Evolutionary conservation across 805 yeast genomes (phyloP), one percentile per base, ranked within the genome.

Genomic region (Geotrichum ghanense): DNA sequence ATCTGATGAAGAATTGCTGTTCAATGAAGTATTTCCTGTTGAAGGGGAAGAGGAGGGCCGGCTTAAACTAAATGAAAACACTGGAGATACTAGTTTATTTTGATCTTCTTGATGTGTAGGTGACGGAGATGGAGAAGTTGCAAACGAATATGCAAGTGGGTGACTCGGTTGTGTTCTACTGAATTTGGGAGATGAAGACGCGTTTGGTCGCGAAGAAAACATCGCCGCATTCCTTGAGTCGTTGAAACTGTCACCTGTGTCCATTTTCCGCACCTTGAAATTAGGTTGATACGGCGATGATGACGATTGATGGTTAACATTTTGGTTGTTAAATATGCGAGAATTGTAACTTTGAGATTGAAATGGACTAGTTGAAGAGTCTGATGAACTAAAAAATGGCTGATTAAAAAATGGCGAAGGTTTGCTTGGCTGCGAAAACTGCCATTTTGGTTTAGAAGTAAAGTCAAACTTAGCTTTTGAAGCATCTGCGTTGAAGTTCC

Each of bases 241-340:
- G 37, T 50, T 42, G 27, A 53, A 47, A 42, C 50, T 50, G 27
- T 56, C 59, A 2, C 51, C 46, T 22, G 58, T 53, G 43, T 48
- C 48, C 10, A 57, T 55, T 35, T 54, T 53, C n/a, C 58, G 51
- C n/a, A 56, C 40, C 26, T 54, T 55, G 42, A n/a, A 42, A 41
- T 5, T 41, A 31, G 23, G 47, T 20, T 6, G 44, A 27, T 45
- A 43, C 16, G 20, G 43, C 26, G 45, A 45, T 20, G 22, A 12
- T n/a, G 21, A n/a, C 23, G 45, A 10, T 14, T 9, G n/a, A 46
- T 9, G 48, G 42, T 4, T 45, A 46, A 14, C 40, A 41, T 17
- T 45, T 12, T 26, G 34, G 21, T n/a, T 10, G 25, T 20, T 20
- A 17, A 10, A 20, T 6, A 39, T 21, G 42, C 42, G 23, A 39